Base-by-base conservation (phyloP, 2,329 filamentous ascomycete genomes). In the Lasiodiplodia sp. region DNA sequence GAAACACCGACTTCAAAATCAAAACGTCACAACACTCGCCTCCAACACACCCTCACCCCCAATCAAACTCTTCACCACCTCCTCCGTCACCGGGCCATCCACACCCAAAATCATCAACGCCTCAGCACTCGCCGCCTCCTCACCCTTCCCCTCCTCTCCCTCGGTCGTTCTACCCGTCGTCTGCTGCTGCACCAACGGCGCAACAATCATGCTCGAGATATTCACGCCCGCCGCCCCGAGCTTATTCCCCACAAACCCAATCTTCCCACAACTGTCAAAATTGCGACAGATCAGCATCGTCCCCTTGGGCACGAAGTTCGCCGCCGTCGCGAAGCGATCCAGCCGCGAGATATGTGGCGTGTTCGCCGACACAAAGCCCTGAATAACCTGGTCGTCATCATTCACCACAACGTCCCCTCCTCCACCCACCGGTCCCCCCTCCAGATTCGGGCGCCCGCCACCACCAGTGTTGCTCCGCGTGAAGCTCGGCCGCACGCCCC, bases 91-190 rank as follows among this genome's bases (percentile, higher is more conserved):
- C 3, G 85, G 83, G 2, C 87, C 86, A 74, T 91, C 89, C 11
- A 95, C 88, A 0, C 92, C 91, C 63, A 95, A 73, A 73, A 95
- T 94, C 92, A 95, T 95, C 72, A 95, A 79, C 11, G 92, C 92
- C 80, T 95, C 92, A 23, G 23, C 23, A 53, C 21, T 44, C 25
- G 38, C 51, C 38, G 16, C 57, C 37, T 55, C 52, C 6, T 52
- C 49, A 5, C 11, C 47, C 7, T n/a, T 34, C n/a, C 28, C 21
- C 51, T 18, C 64, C 28, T 7, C 28, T 34, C 78, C 80, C 34
- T 68, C 38, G 70, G 72, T 65, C 73, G 5, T 71, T 28, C 28
- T 4, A 28, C 28, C 28, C 69, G 62, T 71, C 68, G 69, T 78
- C 72, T 64, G 74, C 38, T 74, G 71, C 38, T 75, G 71, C 68